These are phyloP conservation scores for Citeromyces matritensis DNA, from an alignment of 805 yeast species.

Conservation along the genomic window DNA sequence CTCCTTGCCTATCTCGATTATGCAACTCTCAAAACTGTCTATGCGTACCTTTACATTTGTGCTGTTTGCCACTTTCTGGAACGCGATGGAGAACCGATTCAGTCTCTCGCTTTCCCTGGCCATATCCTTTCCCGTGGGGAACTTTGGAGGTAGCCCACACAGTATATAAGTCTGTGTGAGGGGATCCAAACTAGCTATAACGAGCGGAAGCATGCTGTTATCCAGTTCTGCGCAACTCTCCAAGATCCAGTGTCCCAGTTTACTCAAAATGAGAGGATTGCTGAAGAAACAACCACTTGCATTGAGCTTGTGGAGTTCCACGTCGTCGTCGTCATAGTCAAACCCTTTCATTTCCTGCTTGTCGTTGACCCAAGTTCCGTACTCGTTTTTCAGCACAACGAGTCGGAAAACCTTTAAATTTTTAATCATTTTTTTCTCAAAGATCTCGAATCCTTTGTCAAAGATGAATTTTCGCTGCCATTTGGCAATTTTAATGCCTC, in stretches of 20 bases:
- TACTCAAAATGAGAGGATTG: slow-evolving; percentile 74
- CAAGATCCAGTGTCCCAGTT: slow-evolving; percentile 82
- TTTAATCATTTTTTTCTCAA: slow-evolving; percentile 71
- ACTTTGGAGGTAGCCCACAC: slow-evolving; percentile 78
- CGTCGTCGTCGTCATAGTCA: slow-evolving; percentile 10
- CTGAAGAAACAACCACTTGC: slow-evolving; percentile 66
- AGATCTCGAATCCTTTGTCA: slow-evolving; percentile 75
- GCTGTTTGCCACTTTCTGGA: slow-evolving; percentile 71
- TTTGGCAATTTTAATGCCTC: slow-evolving; percentile 80
- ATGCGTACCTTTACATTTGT: slow-evolving; percentile 84
- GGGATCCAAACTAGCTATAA: slow-evolving; percentile 70
- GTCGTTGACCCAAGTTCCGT: slow-evolving; percentile 6
- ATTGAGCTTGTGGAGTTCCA: slow-evolving; percentile 15
- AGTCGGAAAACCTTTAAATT: slow-evolving; percentile 69
- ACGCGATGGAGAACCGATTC: slow-evolving; percentile 82
- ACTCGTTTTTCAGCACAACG: slow-evolving; percentile 73
- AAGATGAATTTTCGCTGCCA: slow-evolving; percentile 70
- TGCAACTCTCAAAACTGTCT: slow-evolving; percentile 90
- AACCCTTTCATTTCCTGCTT: slow-evolving; percentile 5
- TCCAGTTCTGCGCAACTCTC: slow-evolving; percentile 82
- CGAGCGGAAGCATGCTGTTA: slow-evolving; percentile 56
- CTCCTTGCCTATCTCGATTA: slow-evolving; percentile 78
- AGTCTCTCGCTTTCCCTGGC: slow-evolving; percentile 20
- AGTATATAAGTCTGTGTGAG: slow-evolving; percentile 69
- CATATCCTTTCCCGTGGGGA: slow-evolving; percentile 29